Conservation (phyloP, 345 rosid genomes). For the Corchorus olitorius region DNA sequence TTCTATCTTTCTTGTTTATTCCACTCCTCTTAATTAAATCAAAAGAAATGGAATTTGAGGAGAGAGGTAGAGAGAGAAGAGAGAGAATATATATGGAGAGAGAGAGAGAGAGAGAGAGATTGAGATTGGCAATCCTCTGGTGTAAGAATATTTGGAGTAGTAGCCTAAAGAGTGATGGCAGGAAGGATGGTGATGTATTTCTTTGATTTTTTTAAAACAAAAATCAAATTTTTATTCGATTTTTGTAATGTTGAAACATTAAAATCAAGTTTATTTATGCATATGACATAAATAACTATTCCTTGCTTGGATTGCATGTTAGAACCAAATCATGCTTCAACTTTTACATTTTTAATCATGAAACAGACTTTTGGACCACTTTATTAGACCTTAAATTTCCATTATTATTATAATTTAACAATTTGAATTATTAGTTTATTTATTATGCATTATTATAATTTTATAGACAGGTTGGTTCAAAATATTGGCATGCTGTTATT, state of each 20-base stretch:
- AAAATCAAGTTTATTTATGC: slow-evolving; percentile 1
- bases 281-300: slow-evolving; percentile 29
- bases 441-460: background rate
- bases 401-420: background rate
- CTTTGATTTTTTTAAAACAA: background rate
- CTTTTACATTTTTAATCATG: slow-evolving; percentile 25
- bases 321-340: slow-evolving; percentile 18
- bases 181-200: slow-evolving; percentile 37
- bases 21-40: slow-evolving; percentile 58
- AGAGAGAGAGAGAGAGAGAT: slow-evolving; percentile 17
- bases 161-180: slow-evolving; percentile 47
- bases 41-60: slow-evolving; percentile 59
- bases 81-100: slow-evolving; percentile 26
- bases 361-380: slow-evolving; percentile 15
- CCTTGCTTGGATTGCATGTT: slow-evolving; percentile 44
- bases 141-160: slow-evolving; percentile 72
- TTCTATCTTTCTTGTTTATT: slow-evolving; percentile 52
- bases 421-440: background rate
- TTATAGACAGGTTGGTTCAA: slow-evolving; percentile 7
- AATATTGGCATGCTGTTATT: slow-evolving; percentile 16
- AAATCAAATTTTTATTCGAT: background rate
- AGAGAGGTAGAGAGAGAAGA: slow-evolving; percentile 32
- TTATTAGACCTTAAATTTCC: slow-evolving; percentile 10
- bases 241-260: background rate
- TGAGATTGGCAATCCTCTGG: slow-evolving; percentile 51